These are phyloP conservation scores for Tricholoma sp. DNA, from an alignment of 768 basidiomycete species.

Conservation along the genomic window DNA sequence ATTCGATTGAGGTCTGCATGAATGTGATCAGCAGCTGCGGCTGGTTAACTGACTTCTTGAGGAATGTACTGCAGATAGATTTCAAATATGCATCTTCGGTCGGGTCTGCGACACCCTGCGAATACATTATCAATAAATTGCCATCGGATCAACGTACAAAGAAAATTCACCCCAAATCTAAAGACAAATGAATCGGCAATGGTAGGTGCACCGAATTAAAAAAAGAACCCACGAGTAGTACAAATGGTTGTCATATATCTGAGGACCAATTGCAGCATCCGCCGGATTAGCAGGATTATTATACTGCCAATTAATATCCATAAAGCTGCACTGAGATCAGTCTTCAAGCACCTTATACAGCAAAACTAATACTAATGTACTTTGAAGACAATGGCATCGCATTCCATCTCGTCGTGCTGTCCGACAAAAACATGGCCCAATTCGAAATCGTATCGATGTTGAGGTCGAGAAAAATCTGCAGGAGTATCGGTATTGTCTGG, in stretches of 20 bases:
- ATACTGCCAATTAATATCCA: conserved; percentile 77
- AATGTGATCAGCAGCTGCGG: neutral
- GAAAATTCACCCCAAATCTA: conserved; percentile 52
- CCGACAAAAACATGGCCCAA: neutral
- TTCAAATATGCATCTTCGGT: conserved; percentile 60
- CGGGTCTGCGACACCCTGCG: conserved; percentile 64
- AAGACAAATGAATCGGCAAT: neutral
- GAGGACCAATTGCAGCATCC: conserved; percentile 61
- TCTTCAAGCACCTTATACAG: conserved; percentile 5
- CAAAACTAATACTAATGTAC: conserved; percentile 21
- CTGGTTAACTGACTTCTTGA: neutral
- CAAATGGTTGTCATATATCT: conserved; percentile 73
- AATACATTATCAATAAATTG: conserved; percentile 6
- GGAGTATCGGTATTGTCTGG: neutral
- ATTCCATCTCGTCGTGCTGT: neutral
- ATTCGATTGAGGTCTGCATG: conserved; percentile 54
- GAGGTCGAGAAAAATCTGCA: neutral
- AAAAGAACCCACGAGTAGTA: conserved; percentile 57
- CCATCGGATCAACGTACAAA: neutral
- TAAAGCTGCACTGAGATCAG: conserved; percentile 47
- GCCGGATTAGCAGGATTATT: conserved; percentile 68
- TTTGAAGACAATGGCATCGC: conserved; percentile 28
- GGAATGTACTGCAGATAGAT: conserved; percentile 60
- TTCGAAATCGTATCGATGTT: neutral
- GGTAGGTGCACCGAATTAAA: neutral